Evolutionary conservation across 2,329 filamentous ascomycete genomes (phyloP).

Genomic region (Arthrobotrys sphaeroides): DNA sequence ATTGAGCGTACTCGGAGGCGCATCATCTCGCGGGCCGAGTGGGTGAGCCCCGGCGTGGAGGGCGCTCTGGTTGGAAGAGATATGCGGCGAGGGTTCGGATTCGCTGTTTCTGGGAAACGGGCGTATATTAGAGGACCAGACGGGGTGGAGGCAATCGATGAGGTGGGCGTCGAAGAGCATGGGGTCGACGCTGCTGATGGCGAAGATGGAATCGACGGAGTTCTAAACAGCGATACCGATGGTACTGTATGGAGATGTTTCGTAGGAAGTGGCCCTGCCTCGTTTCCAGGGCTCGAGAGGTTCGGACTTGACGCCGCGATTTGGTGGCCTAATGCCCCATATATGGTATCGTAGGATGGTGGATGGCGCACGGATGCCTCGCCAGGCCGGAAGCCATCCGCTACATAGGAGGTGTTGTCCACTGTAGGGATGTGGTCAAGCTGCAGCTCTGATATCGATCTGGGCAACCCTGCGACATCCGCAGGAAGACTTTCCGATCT

Average conservation of each 20-base stretch:
- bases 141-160: neutral
- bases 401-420: slow-evolving; percentile 19
- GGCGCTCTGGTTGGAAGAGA: slow-evolving; percentile 27
- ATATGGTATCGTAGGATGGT: slow-evolving; percentile 45
- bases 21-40: slow-evolving; percentile 29
- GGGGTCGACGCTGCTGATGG: neutral
- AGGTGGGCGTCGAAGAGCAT: neutral
- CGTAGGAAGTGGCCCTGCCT: slow-evolving; percentile 26
- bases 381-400: slow-evolving; percentile 43
- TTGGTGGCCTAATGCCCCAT: slow-evolving; percentile 23
- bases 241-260: slow-evolving; percentile 42
- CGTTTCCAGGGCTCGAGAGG: neutral
- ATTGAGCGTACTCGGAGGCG: slow-evolving; percentile 32
- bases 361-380: slow-evolving; percentile 18
- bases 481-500: slow-evolving; percentile 14
- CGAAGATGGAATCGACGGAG: slow-evolving; percentile 21
- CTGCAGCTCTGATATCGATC: slow-evolving; percentile 32
- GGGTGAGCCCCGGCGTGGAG: slow-evolving; percentile 41
- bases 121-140: slow-evolving; percentile 29
- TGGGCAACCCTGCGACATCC: neutral
- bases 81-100: slow-evolving; percentile 35
- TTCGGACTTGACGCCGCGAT: neutral
- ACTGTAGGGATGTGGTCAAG: neutral
- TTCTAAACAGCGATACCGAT: slow-evolving; percentile 40
- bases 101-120: slow-evolving; percentile 36